phyloP scores from a whole-genome alignment of 2,329 filamentous ascomycete species.

The Hymenoscyphus infarciens region DNA sequence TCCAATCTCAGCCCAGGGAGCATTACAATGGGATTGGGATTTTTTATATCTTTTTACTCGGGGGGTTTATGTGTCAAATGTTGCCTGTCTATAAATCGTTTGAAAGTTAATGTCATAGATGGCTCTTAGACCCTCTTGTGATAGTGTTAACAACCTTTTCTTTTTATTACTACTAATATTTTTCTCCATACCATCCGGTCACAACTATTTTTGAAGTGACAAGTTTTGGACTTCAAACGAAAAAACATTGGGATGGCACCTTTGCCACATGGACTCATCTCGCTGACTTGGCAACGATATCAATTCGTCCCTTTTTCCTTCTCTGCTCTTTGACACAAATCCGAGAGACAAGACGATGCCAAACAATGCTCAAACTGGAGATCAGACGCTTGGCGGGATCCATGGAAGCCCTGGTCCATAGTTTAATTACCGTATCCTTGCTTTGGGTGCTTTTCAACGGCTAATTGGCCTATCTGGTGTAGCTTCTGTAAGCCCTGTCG shows the following conservation, averaged over 20 bases:
- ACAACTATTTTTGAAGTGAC: not conserved
- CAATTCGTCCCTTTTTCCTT: not conserved
- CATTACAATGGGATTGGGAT: constrained; percentile 13
- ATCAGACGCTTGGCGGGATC: not conserved
- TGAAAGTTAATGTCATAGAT: constrained; percentile 20
- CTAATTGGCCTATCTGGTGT: not conserved
- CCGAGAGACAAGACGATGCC: not conserved
- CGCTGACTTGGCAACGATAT: not conserved
- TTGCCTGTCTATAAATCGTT: constrained; percentile 22
- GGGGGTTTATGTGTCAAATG: constrained; percentile 18
- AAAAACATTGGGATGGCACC: not conserved
- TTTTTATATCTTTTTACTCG: constrained; percentile 8
- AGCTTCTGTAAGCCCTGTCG: not conserved
- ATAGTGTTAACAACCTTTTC: not conserved
- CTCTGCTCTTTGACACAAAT: not conserved
- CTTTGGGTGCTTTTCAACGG: not conserved
- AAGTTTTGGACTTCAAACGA: not conserved
- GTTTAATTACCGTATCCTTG: too few relatives aligned
- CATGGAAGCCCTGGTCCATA: too few relatives aligned
- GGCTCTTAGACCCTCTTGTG: not conserved
- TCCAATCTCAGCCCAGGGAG: constrained; percentile 15
- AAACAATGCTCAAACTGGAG: constrained; percentile 2
- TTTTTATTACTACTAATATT: not conserved
- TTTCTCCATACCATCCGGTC: not conserved
- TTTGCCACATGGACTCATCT: too few relatives aligned